Conservation (phyloP, 345 rosid genomes). For the Physaria fendleri region DNA sequence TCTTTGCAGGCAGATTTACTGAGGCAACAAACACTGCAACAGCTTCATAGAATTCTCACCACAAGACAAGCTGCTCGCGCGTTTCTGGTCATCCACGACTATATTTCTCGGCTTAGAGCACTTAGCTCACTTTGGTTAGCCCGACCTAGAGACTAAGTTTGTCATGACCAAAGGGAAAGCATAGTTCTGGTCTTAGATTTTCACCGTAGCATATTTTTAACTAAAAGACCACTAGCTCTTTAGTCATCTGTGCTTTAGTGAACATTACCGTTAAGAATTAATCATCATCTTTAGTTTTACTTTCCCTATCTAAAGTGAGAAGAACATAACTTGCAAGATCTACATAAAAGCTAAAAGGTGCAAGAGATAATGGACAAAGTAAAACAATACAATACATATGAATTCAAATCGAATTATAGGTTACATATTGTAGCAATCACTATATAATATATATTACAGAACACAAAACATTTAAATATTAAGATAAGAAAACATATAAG, state of each 20-base stretch:
- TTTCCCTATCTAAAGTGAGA: slow-evolving; percentile 6
- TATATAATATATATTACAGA: background rate
- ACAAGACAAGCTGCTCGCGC: slow-evolving; percentile 91
- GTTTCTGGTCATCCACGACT: slow-evolving; percentile 71
- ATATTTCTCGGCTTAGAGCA: too few relatives aligned
- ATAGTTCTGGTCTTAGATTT: too few relatives aligned
- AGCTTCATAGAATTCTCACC: slow-evolving; percentile 75
- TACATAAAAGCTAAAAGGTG: slow-evolving; percentile 15
- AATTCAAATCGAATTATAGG: too few relatives aligned
- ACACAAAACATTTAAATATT: background rate
- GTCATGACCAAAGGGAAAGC: too few relatives aligned
- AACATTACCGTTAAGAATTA: slow-evolving; percentile 12
- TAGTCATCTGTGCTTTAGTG: too few relatives aligned
- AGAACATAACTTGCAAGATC: background rate
- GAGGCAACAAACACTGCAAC: slow-evolving; percentile 90
- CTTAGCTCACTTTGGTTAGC: slow-evolving; percentile 96
- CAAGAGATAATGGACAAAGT: too few relatives aligned
- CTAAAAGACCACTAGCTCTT: too few relatives aligned
- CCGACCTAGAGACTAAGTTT: slow-evolving; percentile 56
- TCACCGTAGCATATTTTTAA: too few relatives aligned
- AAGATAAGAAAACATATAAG: too few relatives aligned
- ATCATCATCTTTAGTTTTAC: background rate
- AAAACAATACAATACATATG: too few relatives aligned
- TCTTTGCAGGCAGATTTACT: slow-evolving; percentile 74
- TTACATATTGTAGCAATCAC: too few relatives aligned